Evolutionary conservation across 1,284 basidiomycete species (phyloP).

Genomic region (Clitocybe nebularis): DNA sequence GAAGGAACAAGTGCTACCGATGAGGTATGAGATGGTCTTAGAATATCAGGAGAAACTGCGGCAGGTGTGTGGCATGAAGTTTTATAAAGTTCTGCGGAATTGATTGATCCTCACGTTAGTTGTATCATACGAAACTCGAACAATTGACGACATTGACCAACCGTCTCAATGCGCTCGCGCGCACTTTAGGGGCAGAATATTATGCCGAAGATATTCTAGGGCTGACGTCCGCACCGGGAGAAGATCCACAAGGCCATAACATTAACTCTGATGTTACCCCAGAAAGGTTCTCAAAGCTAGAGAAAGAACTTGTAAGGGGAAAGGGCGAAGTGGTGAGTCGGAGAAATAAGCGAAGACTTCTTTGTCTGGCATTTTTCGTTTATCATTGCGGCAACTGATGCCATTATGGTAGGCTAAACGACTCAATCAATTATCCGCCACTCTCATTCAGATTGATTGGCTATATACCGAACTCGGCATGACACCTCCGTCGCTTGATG

Average conservation of each 20-base stretch:
- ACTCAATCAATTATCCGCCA: slow-evolving; percentile 55
- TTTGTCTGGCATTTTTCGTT: neutral
- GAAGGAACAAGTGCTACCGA: slow-evolving; percentile 59
- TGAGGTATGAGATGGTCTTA: slow-evolving; percentile 59
- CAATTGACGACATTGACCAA: slow-evolving; percentile 64
- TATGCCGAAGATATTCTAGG: slow-evolving; percentile 56
- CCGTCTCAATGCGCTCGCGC: slow-evolving; percentile 53
- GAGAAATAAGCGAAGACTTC: no score
- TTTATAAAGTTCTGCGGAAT: neutral
- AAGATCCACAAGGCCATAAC: slow-evolving; percentile 35
- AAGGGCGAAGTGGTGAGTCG: slow-evolving; percentile 77
- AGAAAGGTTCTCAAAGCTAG: slow-evolving; percentile 70
- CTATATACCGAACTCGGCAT: slow-evolving; percentile 78
- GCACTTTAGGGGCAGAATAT: slow-evolving; percentile 60
- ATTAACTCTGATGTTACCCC: slow-evolving; percentile 67
- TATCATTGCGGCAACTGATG: slow-evolving; percentile 4
- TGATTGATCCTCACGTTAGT: slow-evolving; percentile 29
- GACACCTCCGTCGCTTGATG: slow-evolving; percentile 46
- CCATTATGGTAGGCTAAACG: slow-evolving; percentile 54
- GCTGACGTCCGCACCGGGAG: slow-evolving; percentile 37
- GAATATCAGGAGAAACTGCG: slow-evolving; percentile 70
- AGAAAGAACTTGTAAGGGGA: slow-evolving; percentile 76
- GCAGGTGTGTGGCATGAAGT: slow-evolving; percentile 47
- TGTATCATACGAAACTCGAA: slow-evolving; percentile 78
- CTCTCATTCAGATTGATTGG: slow-evolving; percentile 73